phyloP scores from a whole-genome alignment of 345 rosid species.

The Melaleuca alternifolia region DNA sequence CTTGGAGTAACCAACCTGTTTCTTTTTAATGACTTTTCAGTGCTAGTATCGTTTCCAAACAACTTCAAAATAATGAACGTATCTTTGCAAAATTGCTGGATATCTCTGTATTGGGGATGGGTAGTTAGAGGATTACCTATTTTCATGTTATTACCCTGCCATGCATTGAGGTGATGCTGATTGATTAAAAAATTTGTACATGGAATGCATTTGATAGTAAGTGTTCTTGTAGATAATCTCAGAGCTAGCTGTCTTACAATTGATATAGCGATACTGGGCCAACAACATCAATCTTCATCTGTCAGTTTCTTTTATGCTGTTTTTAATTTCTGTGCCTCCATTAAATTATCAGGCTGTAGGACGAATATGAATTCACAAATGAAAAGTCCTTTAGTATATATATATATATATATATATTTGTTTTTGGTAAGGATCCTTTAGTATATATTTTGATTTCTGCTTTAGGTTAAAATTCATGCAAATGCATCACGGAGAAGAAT shows the following conservation, averaged over 20 bases:
- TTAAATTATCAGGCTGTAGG: background rate
- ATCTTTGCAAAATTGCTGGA: background rate
- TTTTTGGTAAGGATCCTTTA: too few relatives aligned
- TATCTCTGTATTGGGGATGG: background rate
- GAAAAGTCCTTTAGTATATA: background rate
- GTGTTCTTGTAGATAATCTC: background rate
- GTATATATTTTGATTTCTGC: background rate
- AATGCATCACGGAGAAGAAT: slow-evolving; percentile 52
- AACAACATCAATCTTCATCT: background rate
- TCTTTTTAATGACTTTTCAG: background rate
- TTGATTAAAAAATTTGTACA: background rate
- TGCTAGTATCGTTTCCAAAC: background rate
- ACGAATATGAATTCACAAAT: background rate
- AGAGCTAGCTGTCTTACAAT: background rate
- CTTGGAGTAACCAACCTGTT: background rate
- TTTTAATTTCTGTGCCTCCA: background rate
- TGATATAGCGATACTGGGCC: background rate
- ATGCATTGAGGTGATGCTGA: background rate
- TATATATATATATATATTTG: too few relatives aligned
- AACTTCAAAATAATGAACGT: background rate
- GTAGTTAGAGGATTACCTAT: background rate
- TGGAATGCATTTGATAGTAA: background rate
- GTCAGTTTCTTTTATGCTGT: background rate
- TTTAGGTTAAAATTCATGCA: slow-evolving; percentile 55
- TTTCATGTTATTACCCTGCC: background rate